Evolutionary conservation across 1,284 basidiomycete species (phyloP), one percentile per base, ranked within the genome.

Genomic region (Cryptococcus amylolentus): DNA sequence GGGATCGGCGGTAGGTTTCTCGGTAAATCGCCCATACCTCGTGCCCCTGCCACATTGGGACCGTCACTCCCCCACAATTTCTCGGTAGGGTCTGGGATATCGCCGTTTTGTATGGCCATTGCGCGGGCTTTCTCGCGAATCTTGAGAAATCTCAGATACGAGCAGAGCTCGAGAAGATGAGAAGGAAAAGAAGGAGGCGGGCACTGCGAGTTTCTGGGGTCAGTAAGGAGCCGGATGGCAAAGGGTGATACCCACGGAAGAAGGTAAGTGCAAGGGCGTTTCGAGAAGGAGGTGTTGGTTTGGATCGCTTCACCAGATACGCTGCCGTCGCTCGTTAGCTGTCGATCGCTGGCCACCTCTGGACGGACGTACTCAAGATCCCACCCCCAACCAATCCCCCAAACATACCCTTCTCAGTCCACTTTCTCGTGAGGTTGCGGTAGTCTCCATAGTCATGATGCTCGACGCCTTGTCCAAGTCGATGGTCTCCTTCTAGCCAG

Each of bases 211-310:
- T 16, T 18, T 38, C 18, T 26, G 8, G 27, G 16, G 27, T 46
- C 14, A 26, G 14, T n/a, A 20, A 16, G 38, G 7, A 23, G 38
- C 12, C 27, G 26, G 2, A 14, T 18, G 43, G n/a, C 18, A 4
- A 7, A 26, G 10, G 8, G 7, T 8, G 14, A 0, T 3, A 62
- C 66, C 43, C 39, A 69, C 67, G 54, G 26, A 71, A 42, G 51
- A 71, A 71, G 7, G 62, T 66, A 14, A 65, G 38, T 6, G 63
- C 57, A 13, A 71, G 53, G 6, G 56, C 64, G 51, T 69, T 71
- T 41, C 51, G 54, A 44, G 50, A 67, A 8, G 58, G 63, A 5
- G 44, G 52, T 37, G 49, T 60, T 8, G 58, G 53, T 38, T 54
- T 52, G n/a, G 56, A 56, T 28, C 57, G 38, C 46, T 52, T 62